Percentiles rank a stretch among this genome's conserved stretches.
Evolutionary conservation across 2,329 filamentous ascomycete genomes (phyloP).

Genomic region (Scedosporium apiospermum): DNA sequence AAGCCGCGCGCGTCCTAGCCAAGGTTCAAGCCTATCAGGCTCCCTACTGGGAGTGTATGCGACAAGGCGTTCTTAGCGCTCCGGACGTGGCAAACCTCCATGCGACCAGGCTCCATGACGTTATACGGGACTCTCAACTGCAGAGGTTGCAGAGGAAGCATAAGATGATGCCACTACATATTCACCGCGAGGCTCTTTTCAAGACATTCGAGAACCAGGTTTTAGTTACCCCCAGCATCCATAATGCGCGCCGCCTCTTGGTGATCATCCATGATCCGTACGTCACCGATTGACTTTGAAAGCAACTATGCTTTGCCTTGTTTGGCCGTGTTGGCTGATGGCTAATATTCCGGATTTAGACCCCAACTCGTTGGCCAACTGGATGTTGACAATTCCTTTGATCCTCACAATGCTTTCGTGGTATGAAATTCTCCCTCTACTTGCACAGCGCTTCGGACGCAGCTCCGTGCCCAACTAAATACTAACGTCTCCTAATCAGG

Average conservation of each 20-base stretch:
- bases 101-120: constrained; percentile 62
- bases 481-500: constrained; percentile 36
- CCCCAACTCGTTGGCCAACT: constrained; percentile 61
- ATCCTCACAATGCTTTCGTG: constrained; percentile 80
- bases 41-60: constrained; percentile 81
- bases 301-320: constrained; percentile 4
- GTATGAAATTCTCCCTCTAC: constrained; percentile 41
- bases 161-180: constrained; percentile 70
- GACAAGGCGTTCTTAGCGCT: constrained; percentile 52
- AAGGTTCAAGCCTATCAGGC: constrained; percentile 53
- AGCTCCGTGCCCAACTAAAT: too few relatives aligned
- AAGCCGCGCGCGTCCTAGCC: constrained; percentile 45
- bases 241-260: constrained; percentile 57
- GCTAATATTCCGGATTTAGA: constrained; percentile 24
- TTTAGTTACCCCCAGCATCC: constrained; percentile 65
- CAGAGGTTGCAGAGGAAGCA: constrained; percentile 61
- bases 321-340: neutral
- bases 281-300: constrained; percentile 23
- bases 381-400: constrained; percentile 62
- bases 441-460: neutral
- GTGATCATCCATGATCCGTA: constrained; percentile 87
- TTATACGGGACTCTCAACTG: constrained; percentile 69
- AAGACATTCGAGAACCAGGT: constrained; percentile 81
- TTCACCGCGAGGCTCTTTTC: constrained; percentile 64
- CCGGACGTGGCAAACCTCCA: constrained; percentile 41